phyloP scores from a whole-genome alignment of 2,329 filamentous ascomycete species.

The Diaporthe batatas region DNA sequence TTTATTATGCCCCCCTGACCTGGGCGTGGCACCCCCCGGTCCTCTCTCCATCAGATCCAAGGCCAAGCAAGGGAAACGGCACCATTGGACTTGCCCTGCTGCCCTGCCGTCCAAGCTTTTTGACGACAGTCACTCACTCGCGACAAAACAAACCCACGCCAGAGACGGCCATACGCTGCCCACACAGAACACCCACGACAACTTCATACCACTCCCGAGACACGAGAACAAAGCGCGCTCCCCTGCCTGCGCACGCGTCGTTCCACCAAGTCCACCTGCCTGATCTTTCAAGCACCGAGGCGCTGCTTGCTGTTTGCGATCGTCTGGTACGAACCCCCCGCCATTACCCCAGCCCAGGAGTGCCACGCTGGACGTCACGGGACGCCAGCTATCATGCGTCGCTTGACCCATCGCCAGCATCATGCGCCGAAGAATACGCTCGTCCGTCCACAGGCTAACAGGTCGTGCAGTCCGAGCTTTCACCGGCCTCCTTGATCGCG shows the following conservation, averaged over 20 bases:
- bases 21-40: slow-evolving; percentile 23
- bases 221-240: slow-evolving; percentile 28
- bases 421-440: slow-evolving; percentile 37
- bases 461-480: slow-evolving; percentile 38
- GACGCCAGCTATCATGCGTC: slow-evolving; percentile 9
- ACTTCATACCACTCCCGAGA: slow-evolving; percentile 16
- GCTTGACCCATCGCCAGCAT: slow-evolving; percentile 12
- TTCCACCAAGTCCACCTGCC: neutral
- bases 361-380: slow-evolving; percentile 20
- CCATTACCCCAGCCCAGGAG: slow-evolving; percentile 1
- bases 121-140: slow-evolving; percentile 16
- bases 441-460: slow-evolving; percentile 38
- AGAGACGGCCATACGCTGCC: neutral
- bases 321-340: slow-evolving; percentile 36
- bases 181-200: slow-evolving; percentile 7
- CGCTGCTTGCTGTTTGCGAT: slow-evolving; percentile 36
- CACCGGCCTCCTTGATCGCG: slow-evolving; percentile 12
- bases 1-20: slow-evolving; percentile 6
- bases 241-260: neutral
- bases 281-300: slow-evolving; percentile 24
- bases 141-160: slow-evolving; percentile 33
- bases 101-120: slow-evolving; percentile 38
- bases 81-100: neutral
- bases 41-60: slow-evolving; percentile 9
- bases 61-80: slow-evolving; percentile 24